Base-by-base conservation (phyloP, 306 rosid species). In the Dalbergia cultrata region DNA sequence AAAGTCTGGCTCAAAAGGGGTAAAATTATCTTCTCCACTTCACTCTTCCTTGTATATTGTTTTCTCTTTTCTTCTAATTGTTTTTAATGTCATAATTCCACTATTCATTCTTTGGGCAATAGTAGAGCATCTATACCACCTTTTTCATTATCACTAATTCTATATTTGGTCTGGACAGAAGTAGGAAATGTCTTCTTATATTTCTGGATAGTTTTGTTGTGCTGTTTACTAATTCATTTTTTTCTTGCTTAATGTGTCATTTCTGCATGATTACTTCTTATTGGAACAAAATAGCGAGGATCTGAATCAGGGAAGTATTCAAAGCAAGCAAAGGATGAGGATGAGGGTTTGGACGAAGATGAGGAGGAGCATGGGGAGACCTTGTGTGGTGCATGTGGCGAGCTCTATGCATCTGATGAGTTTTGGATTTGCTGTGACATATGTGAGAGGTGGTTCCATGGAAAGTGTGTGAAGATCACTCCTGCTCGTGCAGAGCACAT, bases 1-100 rank as follows among this genome's bases (percentile, higher is more conserved):
- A 63, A 91, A 91, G 84, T 81, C 87, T 1, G 78, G 84, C 49
- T 82, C 92, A n/a, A 89, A 85, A 80, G 94, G 83, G 98, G 98
- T 93, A 90, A 85, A 39, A 53, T 45, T 10, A 33, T 16, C 52
- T 8, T 13, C 13, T 13, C 31, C 19, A 34, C 44, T 44, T 22
- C 22, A 3, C 44, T 33, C 45, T 62, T 57, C 33, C 45, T 17
- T 64, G 19, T 61, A 33, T 62, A 17, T 19, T 49, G 11, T 72
- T 14, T 14, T 45, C 52, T 66, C 8, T 10, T 72, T 49, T 33
- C 47, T 34, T 64, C 4, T 18, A 54, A 33, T 7, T 14, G 18
- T 5, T 47, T 41, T 75, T 80, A 43, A 33, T 64, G 19, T 49
- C 70, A 39, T 41, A 39, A 49, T 49, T 59, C 7, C 45, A 12